Conservation (phyloP, 176 grass and related monocot species). For the Avena sativa region DNA sequence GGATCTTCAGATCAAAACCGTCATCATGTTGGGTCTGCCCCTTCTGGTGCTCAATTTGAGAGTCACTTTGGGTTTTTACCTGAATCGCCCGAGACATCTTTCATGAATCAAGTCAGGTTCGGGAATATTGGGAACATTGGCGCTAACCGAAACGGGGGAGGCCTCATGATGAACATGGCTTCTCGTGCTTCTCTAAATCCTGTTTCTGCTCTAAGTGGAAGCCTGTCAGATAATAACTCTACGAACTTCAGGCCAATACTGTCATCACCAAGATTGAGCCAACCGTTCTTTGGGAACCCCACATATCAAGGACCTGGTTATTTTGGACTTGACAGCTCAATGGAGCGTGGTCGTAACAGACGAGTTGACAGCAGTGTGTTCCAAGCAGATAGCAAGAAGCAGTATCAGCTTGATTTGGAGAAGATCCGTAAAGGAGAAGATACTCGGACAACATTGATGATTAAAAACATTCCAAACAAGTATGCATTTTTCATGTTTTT, state of each 20-base stretch:
- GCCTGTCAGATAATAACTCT: conserved; percentile 64
- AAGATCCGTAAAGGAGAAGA: conserved; percentile 85
- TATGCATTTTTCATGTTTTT: conserved; percentile 40
- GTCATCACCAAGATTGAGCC: conserved; percentile 64
- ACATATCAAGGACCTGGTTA: conserved; percentile 58
- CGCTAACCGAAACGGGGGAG: conserved; percentile 48
- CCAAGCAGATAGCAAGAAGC: conserved; percentile 83
- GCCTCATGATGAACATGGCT: conserved; percentile 68
- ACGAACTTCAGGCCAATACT: conserved; percentile 66
- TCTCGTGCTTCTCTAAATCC: conserved; percentile 47
- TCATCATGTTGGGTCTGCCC: conserved; percentile 84
- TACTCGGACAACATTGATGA: conserved; percentile 90
- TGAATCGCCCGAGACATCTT: conserved; percentile 70
- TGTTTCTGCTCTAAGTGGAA: conserved; percentile 57
- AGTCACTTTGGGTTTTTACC: conserved; percentile 84
- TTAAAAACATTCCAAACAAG: conserved; percentile 99
- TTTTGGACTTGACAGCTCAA: conserved; percentile 58
- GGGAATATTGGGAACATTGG: conserved; percentile 58
- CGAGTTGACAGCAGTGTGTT: conserved; percentile 54
- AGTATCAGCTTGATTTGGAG: conserved; percentile 94
- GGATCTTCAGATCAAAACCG: conserved; percentile 63
- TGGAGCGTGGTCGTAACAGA: conserved; percentile 55
- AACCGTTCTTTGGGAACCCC: conserved; percentile 60
- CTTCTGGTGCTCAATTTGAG: conserved; percentile 79
- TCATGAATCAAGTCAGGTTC: conserved; percentile 64